Evolutionary conservation across 768 basidiomycete species (phyloP).

Genomic region (Dentipellis sp.): DNA sequence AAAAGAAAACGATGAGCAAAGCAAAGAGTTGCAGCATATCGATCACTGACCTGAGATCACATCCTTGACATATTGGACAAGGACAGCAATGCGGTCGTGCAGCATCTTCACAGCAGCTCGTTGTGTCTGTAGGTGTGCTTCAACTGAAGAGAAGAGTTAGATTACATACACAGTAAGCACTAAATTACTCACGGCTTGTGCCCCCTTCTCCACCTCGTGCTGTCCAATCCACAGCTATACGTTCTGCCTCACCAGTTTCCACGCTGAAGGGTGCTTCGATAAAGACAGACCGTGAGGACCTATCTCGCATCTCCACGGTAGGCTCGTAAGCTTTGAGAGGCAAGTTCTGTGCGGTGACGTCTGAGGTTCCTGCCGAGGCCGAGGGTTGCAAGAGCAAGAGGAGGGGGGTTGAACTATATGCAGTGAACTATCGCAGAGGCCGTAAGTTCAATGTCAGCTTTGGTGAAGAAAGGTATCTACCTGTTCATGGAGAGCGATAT

Average conservation of each 20-base stretch:
- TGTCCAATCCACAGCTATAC: conserved; percentile 96
- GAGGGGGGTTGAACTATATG: conserved; percentile 82
- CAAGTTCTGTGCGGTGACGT: conserved; percentile 61
- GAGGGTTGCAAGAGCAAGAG: conserved; percentile 68
- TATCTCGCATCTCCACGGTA: conserved; percentile 75
- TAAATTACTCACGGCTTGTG: conserved; percentile 54
- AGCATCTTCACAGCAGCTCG: conserved; percentile 96
- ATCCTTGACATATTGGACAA: conserved; percentile 79
- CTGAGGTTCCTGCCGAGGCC: conserved; percentile 30
- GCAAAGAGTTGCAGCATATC: background rate
- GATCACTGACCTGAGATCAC: conserved; percentile 58
- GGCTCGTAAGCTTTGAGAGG: conserved; percentile 94
- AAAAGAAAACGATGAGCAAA: background rate
- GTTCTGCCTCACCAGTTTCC: conserved; percentile 96
- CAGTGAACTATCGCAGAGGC: conserved; percentile 51
- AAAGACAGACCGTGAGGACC: conserved; percentile 68
- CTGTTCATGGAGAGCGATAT: conserved; percentile 83
- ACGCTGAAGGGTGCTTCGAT: conserved; percentile 82
- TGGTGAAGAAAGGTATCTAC: conserved; percentile 26
- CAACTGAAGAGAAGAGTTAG: conserved; percentile 42
- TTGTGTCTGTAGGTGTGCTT: conserved; percentile 85
- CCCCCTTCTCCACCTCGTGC: conserved; percentile 78
- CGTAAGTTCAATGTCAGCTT: background rate
- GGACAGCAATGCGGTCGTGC: conserved; percentile 77
- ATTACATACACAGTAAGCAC: conserved; percentile 6